A percentile compares a stretch with the other conserved stretches of the same genome.
Conservation (phyloP, 2,329 filamentous ascomycete genomes). For the Scedosporium minutisporum region DNA sequence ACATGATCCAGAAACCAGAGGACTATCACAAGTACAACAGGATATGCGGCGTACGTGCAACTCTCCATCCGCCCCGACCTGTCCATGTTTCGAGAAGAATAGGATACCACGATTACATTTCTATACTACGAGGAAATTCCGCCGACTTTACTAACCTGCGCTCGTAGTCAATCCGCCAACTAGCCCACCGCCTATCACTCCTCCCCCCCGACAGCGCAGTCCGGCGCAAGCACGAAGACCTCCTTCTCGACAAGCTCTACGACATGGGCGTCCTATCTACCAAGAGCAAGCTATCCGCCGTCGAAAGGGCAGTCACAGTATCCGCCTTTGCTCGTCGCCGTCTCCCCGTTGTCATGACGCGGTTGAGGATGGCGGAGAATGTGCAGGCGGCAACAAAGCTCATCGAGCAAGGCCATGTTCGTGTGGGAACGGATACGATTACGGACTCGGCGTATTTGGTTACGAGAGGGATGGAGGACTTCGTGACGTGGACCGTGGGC, state of each 20-base stretch:
- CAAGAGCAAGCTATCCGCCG: conserved; percentile 67
- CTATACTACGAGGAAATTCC: not conserved
- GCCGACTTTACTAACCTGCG: not conserved
- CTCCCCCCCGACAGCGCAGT: conserved; percentile 71
- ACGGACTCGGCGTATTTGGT: conserved; percentile 87
- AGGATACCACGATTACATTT: not conserved
- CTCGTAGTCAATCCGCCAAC: conserved; percentile 51
- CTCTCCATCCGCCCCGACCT: conserved; percentile 17
- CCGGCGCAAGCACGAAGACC: conserved; percentile 73
- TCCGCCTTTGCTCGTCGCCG: conserved; percentile 77
- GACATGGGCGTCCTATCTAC: conserved; percentile 79
- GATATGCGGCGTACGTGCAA: conserved; percentile 53
- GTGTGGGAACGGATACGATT: conserved; percentile 81
- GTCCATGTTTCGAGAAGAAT: not conserved
- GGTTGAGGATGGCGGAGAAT: conserved; percentile 83
- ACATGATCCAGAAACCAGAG: conserved; percentile 81
- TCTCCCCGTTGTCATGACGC: conserved; percentile 82
- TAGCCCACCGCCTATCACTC: conserved; percentile 79
- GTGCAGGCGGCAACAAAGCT: conserved; percentile 77
- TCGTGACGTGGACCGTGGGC: conserved; percentile 90
- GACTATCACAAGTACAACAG: conserved; percentile 65
- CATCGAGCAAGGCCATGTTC: conserved; percentile 88
- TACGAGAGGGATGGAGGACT: conserved; percentile 85
- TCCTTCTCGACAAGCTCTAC: conserved; percentile 84
- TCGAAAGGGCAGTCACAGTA: conserved; percentile 84